Evolutionary conservation across 108 stramenopile species (phyloP).

Genomic region (Thalassiosira profunda): DNA sequence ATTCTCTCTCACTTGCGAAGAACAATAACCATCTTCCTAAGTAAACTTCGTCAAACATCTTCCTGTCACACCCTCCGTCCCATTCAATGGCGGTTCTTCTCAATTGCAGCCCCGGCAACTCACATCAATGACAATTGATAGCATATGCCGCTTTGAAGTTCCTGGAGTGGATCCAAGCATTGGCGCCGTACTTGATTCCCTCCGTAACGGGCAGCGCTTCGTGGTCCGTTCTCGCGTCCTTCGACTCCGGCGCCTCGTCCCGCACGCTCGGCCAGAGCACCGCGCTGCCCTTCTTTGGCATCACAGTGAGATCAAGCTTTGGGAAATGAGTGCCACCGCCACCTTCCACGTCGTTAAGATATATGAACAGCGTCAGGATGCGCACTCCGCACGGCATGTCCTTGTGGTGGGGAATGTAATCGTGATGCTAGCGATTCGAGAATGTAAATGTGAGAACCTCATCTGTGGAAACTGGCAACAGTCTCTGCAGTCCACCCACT

Average conservation of each 20-base stretch:
- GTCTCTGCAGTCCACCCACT: neutral
- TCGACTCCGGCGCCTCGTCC: slow-evolving; percentile 60
- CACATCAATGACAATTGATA: slow-evolving; percentile 6
- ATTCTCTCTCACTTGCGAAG: no score
- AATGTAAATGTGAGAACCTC: neutral
- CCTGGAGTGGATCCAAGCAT: slow-evolving; percentile 90
- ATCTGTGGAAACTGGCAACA: neutral
- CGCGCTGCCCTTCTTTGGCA: slow-evolving; percentile 75
- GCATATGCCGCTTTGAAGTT: slow-evolving; percentile 43
- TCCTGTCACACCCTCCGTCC: no score
- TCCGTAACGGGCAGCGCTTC: slow-evolving; percentile 79
- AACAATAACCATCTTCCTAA: no score
- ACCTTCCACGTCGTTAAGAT: slow-evolving; percentile 88
- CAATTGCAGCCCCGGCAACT: no score
- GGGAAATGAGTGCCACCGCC: slow-evolving; percentile 91
- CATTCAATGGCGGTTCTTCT: no score
- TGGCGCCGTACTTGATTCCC: slow-evolving; percentile 90
- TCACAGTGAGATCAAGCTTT: slow-evolving; percentile 62
- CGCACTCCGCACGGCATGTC: slow-evolving; percentile 74
- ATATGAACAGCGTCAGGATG: slow-evolving; percentile 87
- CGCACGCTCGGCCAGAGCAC: slow-evolving; percentile 84
- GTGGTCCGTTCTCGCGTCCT: slow-evolving; percentile 78
- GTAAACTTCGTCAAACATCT: no score
- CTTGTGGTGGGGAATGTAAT: slow-evolving; percentile 52
- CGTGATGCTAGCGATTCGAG: slow-evolving; percentile 33